These are phyloP conservation scores for Fusarium anthophilum DNA, from an alignment of 2,329 filamentous ascomycete genomes.

Conservation along the genomic window DNA sequence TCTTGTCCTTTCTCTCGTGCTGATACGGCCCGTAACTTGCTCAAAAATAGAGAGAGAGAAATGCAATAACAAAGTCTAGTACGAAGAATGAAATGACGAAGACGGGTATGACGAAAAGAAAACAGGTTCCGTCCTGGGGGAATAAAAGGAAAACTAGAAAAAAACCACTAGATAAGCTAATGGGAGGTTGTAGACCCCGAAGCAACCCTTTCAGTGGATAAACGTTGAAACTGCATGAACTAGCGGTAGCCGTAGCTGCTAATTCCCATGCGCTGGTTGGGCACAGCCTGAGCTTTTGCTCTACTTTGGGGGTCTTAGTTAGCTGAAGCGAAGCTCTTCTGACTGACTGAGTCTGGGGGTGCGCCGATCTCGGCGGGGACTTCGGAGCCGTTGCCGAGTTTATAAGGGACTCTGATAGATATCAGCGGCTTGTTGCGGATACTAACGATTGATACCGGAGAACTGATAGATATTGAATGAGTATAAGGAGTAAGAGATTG, in stretches of 20 bases:
- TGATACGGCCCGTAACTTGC: not conserved
- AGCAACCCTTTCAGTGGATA: conserved; percentile 18
- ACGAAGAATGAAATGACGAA: not conserved
- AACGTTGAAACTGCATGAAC: not conserved
- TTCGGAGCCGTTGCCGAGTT: conserved; percentile 25
- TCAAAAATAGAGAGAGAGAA: not conserved
- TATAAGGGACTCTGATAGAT: not conserved
- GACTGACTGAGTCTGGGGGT: not conserved
- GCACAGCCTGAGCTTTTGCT: not conserved
- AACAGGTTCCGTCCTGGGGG: not conserved
- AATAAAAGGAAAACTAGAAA: not conserved
- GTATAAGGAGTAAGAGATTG: not conserved
- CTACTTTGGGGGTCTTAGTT: not conserved
- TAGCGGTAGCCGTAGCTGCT: not conserved
- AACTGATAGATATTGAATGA: not conserved
- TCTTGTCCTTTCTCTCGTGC: not conserved
- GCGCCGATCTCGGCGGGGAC: conserved; percentile 26
- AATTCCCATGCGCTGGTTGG: conserved; percentile 31
- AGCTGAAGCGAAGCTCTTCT: not conserved
- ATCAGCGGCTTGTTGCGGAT: conserved; percentile 24
- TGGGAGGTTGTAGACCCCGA: conserved; percentile 6
- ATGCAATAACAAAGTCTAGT: not conserved
- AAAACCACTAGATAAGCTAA: not conserved
- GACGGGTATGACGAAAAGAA: not conserved
- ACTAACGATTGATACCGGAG: not conserved